Conservation (phyloP, 192 early-diverging fungal genomes). For the Oehlia diaphana region DNA sequence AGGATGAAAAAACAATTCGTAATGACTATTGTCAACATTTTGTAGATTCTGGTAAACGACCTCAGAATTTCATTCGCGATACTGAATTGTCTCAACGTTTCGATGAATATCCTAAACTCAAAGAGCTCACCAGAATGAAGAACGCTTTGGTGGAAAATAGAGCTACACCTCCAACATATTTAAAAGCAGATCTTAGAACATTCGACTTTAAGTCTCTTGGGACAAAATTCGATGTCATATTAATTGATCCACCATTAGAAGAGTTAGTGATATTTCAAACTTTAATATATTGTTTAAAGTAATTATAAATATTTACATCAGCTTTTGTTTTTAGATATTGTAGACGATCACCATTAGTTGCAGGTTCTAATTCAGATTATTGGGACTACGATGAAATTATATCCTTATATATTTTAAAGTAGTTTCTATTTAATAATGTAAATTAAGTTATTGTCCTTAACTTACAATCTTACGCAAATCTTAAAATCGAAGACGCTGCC, state of each 20-base stretch:
- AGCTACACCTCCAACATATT: conserved; percentile 49
- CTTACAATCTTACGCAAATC: conserved; percentile 33
- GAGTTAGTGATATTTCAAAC: conserved; percentile 40
- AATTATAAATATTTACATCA: neutral
- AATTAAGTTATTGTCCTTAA: conserved; percentile 8
- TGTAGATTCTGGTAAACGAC: conserved; percentile 49
- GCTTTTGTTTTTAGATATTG: conserved; percentile 25
- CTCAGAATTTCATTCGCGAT: conserved; percentile 64
- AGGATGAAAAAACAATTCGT: conserved; percentile 21
- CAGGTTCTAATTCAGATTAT: conserved; percentile 28
- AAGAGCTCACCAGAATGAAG: conserved; percentile 49
- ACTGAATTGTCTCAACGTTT: conserved; percentile 48
- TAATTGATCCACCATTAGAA: conserved; percentile 60
- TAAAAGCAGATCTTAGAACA: conserved; percentile 49
- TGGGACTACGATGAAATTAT: conserved; percentile 55
- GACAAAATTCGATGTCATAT: conserved; percentile 60
- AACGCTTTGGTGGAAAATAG: conserved; percentile 35
- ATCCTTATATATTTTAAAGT: conserved; percentile 7
- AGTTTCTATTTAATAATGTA: neutral
- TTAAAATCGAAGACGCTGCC: conserved; percentile 57
- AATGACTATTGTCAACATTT: conserved; percentile 65
- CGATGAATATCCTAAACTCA: conserved; percentile 59
- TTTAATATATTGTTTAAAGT: neutral
- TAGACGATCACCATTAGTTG: conserved; percentile 30
- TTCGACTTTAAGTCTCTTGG: conserved; percentile 49